Evolutionary conservation across 345 rosid genomes (phyloP).

Genomic region (Barbarea vulgaris): DNA sequence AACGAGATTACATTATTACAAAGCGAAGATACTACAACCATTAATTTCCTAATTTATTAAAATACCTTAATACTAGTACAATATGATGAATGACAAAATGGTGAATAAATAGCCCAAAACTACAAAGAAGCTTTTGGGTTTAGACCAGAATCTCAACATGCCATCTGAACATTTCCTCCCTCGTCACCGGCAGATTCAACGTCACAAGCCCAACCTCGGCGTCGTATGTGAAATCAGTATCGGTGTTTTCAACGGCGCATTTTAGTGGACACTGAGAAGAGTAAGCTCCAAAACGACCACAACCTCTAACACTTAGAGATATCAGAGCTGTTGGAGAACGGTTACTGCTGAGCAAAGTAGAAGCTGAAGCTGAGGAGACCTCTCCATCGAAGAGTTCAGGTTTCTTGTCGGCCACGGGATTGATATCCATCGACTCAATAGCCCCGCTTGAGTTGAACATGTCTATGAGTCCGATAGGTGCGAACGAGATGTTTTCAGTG

Average conservation of each 20-base stretch:
- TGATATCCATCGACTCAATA: slow-evolving; percentile 57
- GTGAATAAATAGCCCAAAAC: not conserved
- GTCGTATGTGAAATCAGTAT: slow-evolving; percentile 60
- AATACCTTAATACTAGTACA: not conserved
- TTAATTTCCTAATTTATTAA: slow-evolving; percentile 9
- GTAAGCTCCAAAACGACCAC: slow-evolving; percentile 75
- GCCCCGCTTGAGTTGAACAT: slow-evolving; percentile 93
- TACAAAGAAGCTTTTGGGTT: not conserved
- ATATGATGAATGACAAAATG: slow-evolving; percentile 17
- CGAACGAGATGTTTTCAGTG: slow-evolving; percentile 62
- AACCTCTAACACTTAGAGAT: slow-evolving; percentile 66
- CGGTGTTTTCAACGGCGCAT: slow-evolving; percentile 57
- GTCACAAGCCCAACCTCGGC: slow-evolving; percentile 61
- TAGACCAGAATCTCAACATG: slow-evolving; percentile 66
- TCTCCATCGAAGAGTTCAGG: slow-evolving; percentile 58
- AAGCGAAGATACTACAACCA: slow-evolving; percentile 16
- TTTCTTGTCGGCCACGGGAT: slow-evolving; percentile 40
- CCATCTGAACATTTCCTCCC: slow-evolving; percentile 90
- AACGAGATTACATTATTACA: slow-evolving; percentile 7
- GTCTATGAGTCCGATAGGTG: slow-evolving; percentile 82
- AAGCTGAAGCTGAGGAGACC: slow-evolving; percentile 51
- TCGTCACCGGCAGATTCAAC: slow-evolving; percentile 56
- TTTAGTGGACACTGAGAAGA: slow-evolving; percentile 70
- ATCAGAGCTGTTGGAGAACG: slow-evolving; percentile 56
- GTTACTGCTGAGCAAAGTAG: slow-evolving; percentile 44